Evolutionary conservation across 2,329 filamentous ascomycete species (phyloP).

Genomic region (Alternaria panax): DNA sequence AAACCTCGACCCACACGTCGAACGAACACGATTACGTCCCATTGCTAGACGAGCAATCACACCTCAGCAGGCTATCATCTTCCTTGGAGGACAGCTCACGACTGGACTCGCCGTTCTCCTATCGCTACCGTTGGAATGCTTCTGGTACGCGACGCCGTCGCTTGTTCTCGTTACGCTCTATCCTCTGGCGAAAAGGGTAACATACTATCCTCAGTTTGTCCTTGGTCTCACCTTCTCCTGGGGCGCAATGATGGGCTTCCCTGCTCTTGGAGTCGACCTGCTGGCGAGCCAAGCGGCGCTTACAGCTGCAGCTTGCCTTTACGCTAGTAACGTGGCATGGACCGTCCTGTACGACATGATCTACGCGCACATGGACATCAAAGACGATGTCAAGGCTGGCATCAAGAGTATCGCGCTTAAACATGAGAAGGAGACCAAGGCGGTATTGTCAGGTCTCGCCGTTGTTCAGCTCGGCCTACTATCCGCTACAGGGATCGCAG

Average conservation of each 20-base stretch:
- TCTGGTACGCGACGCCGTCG: conserved; percentile 80
- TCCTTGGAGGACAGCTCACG: conserved; percentile 76
- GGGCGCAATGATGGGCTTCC: conserved; percentile 88
- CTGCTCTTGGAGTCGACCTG: conserved; percentile 80
- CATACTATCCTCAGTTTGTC: conserved; percentile 85
- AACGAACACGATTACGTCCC: conserved; percentile 77
- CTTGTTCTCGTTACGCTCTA: conserved; percentile 77
- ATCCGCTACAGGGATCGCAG: conserved; percentile 71
- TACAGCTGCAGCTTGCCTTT: conserved; percentile 72
- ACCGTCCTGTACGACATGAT: conserved; percentile 92
- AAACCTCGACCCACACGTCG: conserved; percentile 82
- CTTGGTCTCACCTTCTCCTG: conserved; percentile 87
- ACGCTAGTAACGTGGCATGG: conserved; percentile 83
- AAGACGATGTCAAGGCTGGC: conserved; percentile 82
- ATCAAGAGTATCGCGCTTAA: conserved; percentile 88
- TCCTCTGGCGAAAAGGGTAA: conserved; percentile 84
- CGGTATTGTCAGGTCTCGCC: conserved; percentile 74
- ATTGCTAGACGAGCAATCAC: conserved; percentile 81
- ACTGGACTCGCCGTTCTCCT: conserved; percentile 76
- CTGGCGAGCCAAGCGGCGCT: conserved; percentile 68
- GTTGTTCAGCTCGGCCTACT: conserved; percentile 73
- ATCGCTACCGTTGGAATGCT: conserved; percentile 76
- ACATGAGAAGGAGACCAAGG: conserved; percentile 79
- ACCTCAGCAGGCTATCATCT: conserved; percentile 74
- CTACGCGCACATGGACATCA: conserved; percentile 90